Conservation (phyloP, 1,284 basidiomycete genomes). For the Ceratobasidium sp. region DNA sequence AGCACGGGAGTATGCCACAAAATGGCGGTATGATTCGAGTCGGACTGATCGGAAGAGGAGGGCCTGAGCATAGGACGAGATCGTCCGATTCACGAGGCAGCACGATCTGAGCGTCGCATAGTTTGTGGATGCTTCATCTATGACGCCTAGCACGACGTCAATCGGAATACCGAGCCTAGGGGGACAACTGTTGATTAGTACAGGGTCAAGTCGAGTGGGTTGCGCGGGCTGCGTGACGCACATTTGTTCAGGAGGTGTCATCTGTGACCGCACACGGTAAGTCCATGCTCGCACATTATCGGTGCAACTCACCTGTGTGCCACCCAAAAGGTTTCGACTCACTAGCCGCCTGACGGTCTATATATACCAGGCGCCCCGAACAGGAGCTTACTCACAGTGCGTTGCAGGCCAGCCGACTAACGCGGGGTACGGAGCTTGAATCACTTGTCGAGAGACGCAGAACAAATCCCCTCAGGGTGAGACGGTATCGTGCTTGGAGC, state of each 20-base stretch:
- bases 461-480: not conserved
- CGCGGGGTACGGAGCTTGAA: constrained; percentile 7
- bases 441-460: not conserved
- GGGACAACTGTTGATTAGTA: not conserved
- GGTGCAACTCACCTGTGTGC: not conserved
- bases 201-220: not conserved
- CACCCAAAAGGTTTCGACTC: not conserved
- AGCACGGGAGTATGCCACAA: not conserved
- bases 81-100: constrained; percentile 27
- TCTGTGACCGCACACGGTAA: not conserved
- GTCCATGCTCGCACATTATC: not conserved
- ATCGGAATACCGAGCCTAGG: constrained; percentile 16
- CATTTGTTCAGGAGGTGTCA: constrained; percentile 3
- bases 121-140: constrained; percentile 18
- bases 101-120: constrained; percentile 26
- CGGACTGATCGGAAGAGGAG: constrained; percentile 19
- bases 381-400: not conserved
- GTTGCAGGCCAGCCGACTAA: not conserved
- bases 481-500: not conserved
- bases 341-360: not conserved
- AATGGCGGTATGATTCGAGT: constrained; percentile 16
- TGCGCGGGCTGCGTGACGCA: not conserved
- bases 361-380: not conserved
- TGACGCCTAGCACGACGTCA: constrained; percentile 18
- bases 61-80: constrained; percentile 29